phyloP scores from a whole-genome alignment of 2,329 filamentous ascomycete genomes.

The Fusarium agapanthi region DNA sequence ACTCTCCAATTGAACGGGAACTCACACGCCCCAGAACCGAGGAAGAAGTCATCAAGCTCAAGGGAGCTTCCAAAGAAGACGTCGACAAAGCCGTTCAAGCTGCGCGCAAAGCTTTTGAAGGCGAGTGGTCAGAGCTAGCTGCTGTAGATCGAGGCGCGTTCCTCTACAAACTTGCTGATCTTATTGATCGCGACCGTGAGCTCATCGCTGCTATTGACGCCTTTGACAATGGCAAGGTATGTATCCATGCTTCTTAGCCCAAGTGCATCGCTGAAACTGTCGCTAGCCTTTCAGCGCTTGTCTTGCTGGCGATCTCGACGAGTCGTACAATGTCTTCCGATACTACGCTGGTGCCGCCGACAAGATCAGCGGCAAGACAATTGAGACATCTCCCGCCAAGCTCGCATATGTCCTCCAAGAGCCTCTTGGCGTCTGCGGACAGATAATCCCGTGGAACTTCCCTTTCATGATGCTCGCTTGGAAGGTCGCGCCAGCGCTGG shows the following conservation, averaged over 20 bases:
- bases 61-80: slow-evolving; percentile 33
- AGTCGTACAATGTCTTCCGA: slow-evolving; percentile 55
- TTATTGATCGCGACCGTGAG: slow-evolving; percentile 38
- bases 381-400: slow-evolving; percentile 69
- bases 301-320: slow-evolving; percentile 65
- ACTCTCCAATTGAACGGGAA: too few species aligned
- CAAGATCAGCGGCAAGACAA: slow-evolving; percentile 74
- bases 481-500: slow-evolving; percentile 73
- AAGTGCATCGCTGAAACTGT: not conserved
- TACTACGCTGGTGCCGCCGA: slow-evolving; percentile 78
- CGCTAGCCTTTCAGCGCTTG: slow-evolving; percentile 46
- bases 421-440: slow-evolving; percentile 73
- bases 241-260: too few species aligned
- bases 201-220: slow-evolving; percentile 39
- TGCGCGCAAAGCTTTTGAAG: slow-evolving; percentile 38
- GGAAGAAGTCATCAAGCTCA: slow-evolving; percentile 33
- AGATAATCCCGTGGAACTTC: slow-evolving; percentile 67
- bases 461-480: slow-evolving; percentile 62
- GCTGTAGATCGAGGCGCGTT: slow-evolving; percentile 33
- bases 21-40: slow-evolving; percentile 23
- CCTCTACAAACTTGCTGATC: slow-evolving; percentile 35
- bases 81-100: slow-evolving; percentile 34
- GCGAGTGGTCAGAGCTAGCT: slow-evolving; percentile 38
- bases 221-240: slow-evolving; percentile 40
- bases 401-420: slow-evolving; percentile 74